phyloP scores from a whole-genome alignment of 768 basidiomycete genomes.

The Thelephora ganbajun region DNA sequence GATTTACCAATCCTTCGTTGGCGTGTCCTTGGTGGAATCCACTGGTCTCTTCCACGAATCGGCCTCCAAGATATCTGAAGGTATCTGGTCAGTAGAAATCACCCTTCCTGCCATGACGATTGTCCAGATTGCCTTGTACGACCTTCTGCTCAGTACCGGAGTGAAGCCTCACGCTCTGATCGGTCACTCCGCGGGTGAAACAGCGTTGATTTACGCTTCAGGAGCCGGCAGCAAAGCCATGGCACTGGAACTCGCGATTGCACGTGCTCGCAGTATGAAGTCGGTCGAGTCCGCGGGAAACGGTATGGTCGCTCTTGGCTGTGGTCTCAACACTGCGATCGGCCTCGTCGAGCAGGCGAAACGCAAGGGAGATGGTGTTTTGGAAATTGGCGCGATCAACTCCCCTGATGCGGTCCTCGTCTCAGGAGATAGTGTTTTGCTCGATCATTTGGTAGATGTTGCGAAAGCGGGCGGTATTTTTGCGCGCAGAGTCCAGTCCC shows the following conservation, averaged over 20 bases:
- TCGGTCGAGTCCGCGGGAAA: slow-evolving; percentile 20
- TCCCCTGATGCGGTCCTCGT: slow-evolving; percentile 22
- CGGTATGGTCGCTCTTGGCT: slow-evolving; percentile 30
- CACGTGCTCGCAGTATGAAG: slow-evolving; percentile 24
- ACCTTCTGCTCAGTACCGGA: slow-evolving; percentile 23
- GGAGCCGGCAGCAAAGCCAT: slow-evolving; percentile 25
- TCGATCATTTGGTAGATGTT: slow-evolving; percentile 18
- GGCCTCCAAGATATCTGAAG: slow-evolving; percentile 4
- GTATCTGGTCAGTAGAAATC: slow-evolving; percentile 20
- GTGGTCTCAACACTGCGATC: slow-evolving; percentile 16
- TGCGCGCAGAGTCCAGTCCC: slow-evolving; percentile 23
- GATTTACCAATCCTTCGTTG: slow-evolving; percentile 16
- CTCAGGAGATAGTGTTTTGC: slow-evolving; percentile 14
- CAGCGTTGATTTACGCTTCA: slow-evolving; percentile 27
- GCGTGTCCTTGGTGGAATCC: slow-evolving; percentile 21
- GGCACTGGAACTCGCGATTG: slow-evolving; percentile 30
- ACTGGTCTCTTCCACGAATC: slow-evolving; percentile 22
- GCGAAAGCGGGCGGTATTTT: slow-evolving; percentile 18
- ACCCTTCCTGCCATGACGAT: slow-evolving; percentile 29
- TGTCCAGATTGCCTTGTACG: slow-evolving; percentile 31
- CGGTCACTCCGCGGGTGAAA: slow-evolving; percentile 38
- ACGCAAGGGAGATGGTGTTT: slow-evolving; percentile 7
- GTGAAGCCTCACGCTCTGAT: slow-evolving; percentile 24
- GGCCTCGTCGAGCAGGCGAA: slow-evolving; percentile 13
- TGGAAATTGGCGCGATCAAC: slow-evolving; percentile 32